These are phyloP conservation scores for Pichia nanzhaoensis DNA, from an alignment of 805 yeast species.

Conservation along the genomic window DNA sequence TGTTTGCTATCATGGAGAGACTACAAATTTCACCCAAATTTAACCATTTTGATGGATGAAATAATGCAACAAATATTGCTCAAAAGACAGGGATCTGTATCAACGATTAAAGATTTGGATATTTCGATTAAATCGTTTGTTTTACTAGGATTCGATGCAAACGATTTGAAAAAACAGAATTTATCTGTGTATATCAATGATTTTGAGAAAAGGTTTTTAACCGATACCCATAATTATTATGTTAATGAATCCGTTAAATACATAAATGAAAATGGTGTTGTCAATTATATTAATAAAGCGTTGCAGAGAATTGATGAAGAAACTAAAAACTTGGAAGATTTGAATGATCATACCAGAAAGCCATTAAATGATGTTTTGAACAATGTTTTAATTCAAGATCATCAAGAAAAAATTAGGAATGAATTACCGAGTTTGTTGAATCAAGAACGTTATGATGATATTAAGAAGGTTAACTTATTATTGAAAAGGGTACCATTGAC, in stretches of 20 bases:
- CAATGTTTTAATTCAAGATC: slow-evolving; percentile 68
- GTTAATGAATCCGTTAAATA: slow-evolving; percentile 59
- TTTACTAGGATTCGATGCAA: slow-evolving; percentile 81
- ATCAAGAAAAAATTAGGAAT: slow-evolving; percentile 65
- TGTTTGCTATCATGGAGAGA: slow-evolving; percentile 85
- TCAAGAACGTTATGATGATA: slow-evolving; percentile 63
- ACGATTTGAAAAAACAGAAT: slow-evolving; percentile 80
- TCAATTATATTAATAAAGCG: slow-evolving; percentile 85
- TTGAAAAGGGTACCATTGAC: slow-evolving; percentile 75
- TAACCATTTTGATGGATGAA: slow-evolving; percentile 54
- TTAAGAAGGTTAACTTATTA: slow-evolving; percentile 68
- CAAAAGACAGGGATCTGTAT: slow-evolving; percentile 74
- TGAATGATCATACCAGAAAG: slow-evolving; percentile 79
- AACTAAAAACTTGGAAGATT: slow-evolving; percentile 65
- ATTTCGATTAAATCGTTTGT: slow-evolving; percentile 83
- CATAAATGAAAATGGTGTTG: slow-evolving; percentile 69
- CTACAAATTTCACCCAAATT: slow-evolving; percentile 65
- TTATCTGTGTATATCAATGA: slow-evolving; percentile 71
- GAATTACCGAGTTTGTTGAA: slow-evolving; percentile 74
- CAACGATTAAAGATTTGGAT: slow-evolving; percentile 58
- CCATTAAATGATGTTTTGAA: slow-evolving; percentile 72
- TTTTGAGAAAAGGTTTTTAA: slow-evolving; percentile 74
- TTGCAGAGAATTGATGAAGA: slow-evolving; percentile 80
- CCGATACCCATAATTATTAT: slow-evolving; percentile 61
- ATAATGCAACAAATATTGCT: slow-evolving; percentile 67